phyloP scores from a whole-genome alignment of 2,329 filamentous ascomycete genomes.

The Pseudohalonectria lignicola region DNA sequence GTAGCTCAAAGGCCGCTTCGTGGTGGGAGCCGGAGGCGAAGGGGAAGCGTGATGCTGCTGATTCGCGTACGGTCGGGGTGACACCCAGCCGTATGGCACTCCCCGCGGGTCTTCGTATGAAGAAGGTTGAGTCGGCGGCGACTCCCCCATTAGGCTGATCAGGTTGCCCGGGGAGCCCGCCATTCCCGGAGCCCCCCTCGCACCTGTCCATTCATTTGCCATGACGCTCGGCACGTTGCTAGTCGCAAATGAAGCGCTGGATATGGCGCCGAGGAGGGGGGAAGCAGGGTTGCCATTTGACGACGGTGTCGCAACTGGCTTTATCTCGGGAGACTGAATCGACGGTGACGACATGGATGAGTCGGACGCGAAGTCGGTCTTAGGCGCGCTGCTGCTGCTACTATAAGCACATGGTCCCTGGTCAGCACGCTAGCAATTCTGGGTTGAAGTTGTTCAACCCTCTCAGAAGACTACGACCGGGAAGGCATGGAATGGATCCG shows the following conservation, averaged over 20 bases:
- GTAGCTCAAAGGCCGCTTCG: constrained; percentile 40
- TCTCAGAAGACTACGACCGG: too few relatives aligned
- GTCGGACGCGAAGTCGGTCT: constrained; percentile 25
- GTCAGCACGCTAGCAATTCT: too few relatives aligned
- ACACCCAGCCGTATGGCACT: constrained; percentile 33
- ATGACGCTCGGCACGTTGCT: constrained; percentile 36
- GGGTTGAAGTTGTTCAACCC: too few relatives aligned
- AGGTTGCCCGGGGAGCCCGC: constrained; percentile 42
- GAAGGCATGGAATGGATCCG: too few relatives aligned
- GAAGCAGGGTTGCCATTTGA: constrained; percentile 32
- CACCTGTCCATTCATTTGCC: constrained; percentile 20
- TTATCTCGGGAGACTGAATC: constrained; percentile 33
- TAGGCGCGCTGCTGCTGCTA: constrained; percentile 8
- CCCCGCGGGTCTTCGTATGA: constrained; percentile 37
- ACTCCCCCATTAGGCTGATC: constrained; percentile 39
- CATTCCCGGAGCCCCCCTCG: constrained; percentile 23
- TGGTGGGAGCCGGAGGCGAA: constrained; percentile 21
- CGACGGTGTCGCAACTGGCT: constrained; percentile 23
- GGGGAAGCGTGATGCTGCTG: constrained; percentile 31
- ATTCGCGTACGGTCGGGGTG: constrained; percentile 30
- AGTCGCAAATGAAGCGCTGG: constrained; percentile 35
- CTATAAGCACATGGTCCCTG: too few relatives aligned
- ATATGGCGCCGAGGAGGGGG: constrained; percentile 36
- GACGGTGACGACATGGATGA: constrained; percentile 29
- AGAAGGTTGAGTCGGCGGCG: constrained; percentile 39